phyloP scores from a whole-genome alignment of 805 yeast species.

The Kurtzmaniella fragi region DNA sequence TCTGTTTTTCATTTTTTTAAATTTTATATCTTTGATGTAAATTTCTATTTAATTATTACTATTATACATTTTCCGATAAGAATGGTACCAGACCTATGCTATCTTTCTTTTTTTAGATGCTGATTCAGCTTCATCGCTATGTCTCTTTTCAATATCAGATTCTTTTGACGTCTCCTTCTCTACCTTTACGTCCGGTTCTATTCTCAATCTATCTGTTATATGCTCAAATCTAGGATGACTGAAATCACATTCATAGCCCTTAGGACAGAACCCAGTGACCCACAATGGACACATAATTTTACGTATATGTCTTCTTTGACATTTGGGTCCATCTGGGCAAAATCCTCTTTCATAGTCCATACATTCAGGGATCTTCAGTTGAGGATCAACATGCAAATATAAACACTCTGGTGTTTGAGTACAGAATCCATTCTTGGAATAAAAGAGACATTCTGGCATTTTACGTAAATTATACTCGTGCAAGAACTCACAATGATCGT shows the following conservation, averaged over 20 bases:
- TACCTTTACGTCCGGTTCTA: slow-evolving; percentile 38
- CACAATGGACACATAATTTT: slow-evolving; percentile 73
- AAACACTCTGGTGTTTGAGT: slow-evolving; percentile 93
- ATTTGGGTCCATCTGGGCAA: slow-evolving; percentile 87
- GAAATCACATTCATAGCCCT: slow-evolving; percentile 71
- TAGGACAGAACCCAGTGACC: slow-evolving; percentile 89
- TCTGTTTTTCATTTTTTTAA: neutral
- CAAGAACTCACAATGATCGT: slow-evolving; percentile 90
- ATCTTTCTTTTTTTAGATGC: neutral
- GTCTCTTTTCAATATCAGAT: slow-evolving; percentile 5
- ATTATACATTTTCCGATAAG: neutral
- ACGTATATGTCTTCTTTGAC: slow-evolving; percentile 76
- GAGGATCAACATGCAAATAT: slow-evolving; percentile 87
- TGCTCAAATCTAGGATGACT: slow-evolving; percentile 79
- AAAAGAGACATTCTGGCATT: slow-evolving; percentile 96
- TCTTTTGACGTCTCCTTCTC: slow-evolving; percentile 12
- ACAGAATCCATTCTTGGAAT: slow-evolving; percentile 76
- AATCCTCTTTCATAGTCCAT: slow-evolving; percentile 80
- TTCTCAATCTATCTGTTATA: slow-evolving; percentile 35
- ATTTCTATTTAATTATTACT: neutral
- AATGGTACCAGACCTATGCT: slow-evolving; percentile 1
- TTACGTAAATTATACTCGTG: slow-evolving; percentile 92
- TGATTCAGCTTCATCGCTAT: slow-evolving; percentile 1
- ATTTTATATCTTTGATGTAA: neutral
- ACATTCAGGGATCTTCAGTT: slow-evolving; percentile 83